Evolutionary conservation across 352 stramenopile species (phyloP).

Genomic region (Phytophthora boehmeriae): DNA sequence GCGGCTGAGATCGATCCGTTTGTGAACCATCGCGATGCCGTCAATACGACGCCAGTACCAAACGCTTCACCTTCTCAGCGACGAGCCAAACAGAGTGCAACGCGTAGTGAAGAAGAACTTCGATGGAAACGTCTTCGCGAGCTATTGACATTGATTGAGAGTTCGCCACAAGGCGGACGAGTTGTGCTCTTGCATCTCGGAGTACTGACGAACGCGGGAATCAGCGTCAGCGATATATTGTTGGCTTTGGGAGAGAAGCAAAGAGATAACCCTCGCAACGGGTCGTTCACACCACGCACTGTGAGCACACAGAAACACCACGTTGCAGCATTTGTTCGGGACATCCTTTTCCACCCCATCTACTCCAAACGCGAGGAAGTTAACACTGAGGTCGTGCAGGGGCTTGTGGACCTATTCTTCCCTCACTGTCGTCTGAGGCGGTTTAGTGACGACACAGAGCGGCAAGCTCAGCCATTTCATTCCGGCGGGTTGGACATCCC

Average conservation of each 20-base stretch:
- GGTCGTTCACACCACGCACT: slow-evolving; percentile 27
- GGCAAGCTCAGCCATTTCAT: slow-evolving; percentile 10
- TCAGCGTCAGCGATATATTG: slow-evolving; percentile 64
- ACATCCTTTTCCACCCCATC: slow-evolving; percentile 79
- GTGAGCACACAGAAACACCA: slow-evolving; percentile 51
- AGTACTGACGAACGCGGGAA: slow-evolving; percentile 42
- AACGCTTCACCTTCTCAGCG: slow-evolving; percentile 30
- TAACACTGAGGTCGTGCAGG: slow-evolving; percentile 44
- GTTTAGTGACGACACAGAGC: slow-evolving; percentile 68
- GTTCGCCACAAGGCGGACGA: slow-evolving; percentile 45
- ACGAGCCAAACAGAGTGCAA: slow-evolving; percentile 33
- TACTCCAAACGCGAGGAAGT: slow-evolving; percentile 62
- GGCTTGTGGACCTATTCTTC: slow-evolving; percentile 72
- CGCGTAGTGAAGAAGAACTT: slow-evolving; percentile 39
- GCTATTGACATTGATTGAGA: slow-evolving; percentile 64
- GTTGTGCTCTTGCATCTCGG: slow-evolving; percentile 70
- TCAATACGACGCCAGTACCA: slow-evolving; percentile 7
- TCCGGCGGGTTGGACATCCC: slow-evolving; percentile 1
- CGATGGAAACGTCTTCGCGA: slow-evolving; percentile 46
- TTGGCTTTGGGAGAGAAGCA: slow-evolving; percentile 61
- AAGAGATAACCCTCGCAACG: slow-evolving; percentile 36
- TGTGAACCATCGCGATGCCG: slow-evolving; percentile 10
- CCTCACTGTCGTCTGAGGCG: slow-evolving; percentile 66
- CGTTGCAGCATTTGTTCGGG: slow-evolving; percentile 66
- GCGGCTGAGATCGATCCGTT: slow-evolving; percentile 35